Conservation (phyloP, 768 basidiomycete species). For the Tubosaeta sp. region DNA sequence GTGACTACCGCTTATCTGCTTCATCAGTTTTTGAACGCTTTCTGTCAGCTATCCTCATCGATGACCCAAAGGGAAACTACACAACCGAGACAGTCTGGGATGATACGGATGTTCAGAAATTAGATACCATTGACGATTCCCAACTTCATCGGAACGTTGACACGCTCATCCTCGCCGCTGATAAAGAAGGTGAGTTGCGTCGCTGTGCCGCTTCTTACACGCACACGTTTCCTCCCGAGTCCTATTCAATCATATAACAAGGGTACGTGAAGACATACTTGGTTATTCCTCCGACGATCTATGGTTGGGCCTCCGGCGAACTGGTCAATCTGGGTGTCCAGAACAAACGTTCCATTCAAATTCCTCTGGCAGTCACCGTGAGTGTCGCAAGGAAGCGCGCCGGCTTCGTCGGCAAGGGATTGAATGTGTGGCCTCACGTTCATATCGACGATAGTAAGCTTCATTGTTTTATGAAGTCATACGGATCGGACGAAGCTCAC, state of each 20-base stretch:
- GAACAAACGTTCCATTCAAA: constrained; percentile 52
- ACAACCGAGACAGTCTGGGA: constrained; percentile 40
- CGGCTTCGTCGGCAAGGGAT: constrained; percentile 56
- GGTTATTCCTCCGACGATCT: constrained; percentile 55
- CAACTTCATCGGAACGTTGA: constrained; percentile 53
- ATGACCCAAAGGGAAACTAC: constrained; percentile 41
- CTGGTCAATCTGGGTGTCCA: constrained; percentile 43
- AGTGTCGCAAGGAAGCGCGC: constrained; percentile 47
- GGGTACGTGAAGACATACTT: constrained; percentile 35
- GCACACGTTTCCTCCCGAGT: too few species aligned
- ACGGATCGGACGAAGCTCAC: not conserved
- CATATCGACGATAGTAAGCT: constrained; percentile 44
- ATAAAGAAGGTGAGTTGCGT: constrained; percentile 38
- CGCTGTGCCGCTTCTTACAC: not conserved
- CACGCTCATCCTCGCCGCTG: constrained; percentile 41
- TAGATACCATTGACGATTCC: constrained; percentile 42
- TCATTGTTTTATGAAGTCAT: not conserved
- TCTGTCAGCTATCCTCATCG: constrained; percentile 37
- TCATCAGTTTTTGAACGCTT: not conserved
- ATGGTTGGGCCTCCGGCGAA: constrained; percentile 45
- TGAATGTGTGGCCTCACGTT: constrained; percentile 59
- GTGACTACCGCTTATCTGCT: not conserved
- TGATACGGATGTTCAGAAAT: constrained; percentile 43
- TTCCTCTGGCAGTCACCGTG: constrained; percentile 45
- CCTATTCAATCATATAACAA: constrained; percentile 1